Evolutionary conservation across 371 early-diverging fungal genomes (phyloP).

Genomic region (Actinomortierella wolfii): DNA sequence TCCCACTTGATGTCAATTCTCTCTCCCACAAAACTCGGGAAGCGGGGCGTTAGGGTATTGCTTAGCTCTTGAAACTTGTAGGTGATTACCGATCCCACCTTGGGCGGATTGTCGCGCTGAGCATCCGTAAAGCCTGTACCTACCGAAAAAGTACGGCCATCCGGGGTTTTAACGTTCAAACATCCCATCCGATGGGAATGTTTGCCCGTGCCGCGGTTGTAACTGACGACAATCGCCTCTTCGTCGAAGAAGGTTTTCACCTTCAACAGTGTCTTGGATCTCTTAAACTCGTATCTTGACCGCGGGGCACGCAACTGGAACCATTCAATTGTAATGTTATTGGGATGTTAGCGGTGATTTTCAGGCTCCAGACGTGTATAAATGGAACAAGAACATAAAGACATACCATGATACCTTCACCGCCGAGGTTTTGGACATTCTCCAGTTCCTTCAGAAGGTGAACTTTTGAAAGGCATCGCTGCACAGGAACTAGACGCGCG

Average conservation of each 20-base stretch:
- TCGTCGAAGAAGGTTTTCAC: constrained; percentile 67
- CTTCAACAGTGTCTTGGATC: constrained; percentile 60
- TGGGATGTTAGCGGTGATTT: constrained; percentile 44
- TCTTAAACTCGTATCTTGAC: constrained; percentile 44
- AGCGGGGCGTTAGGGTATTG: constrained; percentile 52
- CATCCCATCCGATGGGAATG: constrained; percentile 52
- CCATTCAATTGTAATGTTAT: background rate
- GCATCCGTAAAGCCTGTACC: constrained; percentile 61
- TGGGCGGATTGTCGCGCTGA: constrained; percentile 56
- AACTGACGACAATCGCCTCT: constrained; percentile 56
- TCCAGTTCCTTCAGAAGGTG: constrained; percentile 50
- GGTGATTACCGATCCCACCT: constrained; percentile 55
- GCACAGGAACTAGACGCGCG: constrained; percentile 47
- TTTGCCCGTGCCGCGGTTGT: constrained; percentile 53
- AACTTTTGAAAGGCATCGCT: constrained; percentile 33
- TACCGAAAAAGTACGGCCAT: constrained; percentile 56
- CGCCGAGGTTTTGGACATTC: constrained; percentile 53
- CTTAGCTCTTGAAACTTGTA: constrained; percentile 64
- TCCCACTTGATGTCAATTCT: constrained; percentile 38
- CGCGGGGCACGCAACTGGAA: constrained; percentile 32
- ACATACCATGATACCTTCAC: constrained; percentile 63
- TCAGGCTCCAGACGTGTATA: constrained; percentile 33
- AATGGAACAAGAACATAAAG: background rate
- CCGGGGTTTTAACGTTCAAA: constrained; percentile 53
- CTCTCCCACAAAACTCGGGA: constrained; percentile 56